Conservation (phyloP, 495 filamentous ascomycete species). For the Glutinoglossum americanum region DNA sequence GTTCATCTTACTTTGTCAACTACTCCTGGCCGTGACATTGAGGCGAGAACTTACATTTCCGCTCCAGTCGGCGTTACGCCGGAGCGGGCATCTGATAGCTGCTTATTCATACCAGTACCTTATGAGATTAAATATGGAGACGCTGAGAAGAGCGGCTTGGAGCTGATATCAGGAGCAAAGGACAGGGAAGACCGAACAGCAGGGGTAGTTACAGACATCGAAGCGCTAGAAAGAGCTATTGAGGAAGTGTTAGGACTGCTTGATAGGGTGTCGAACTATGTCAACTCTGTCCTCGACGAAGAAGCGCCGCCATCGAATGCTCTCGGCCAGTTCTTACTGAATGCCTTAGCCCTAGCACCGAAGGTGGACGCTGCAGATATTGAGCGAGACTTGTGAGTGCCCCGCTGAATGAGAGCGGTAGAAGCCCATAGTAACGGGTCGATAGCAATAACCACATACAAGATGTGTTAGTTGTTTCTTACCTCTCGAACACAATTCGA, state of each 20-base stretch:
- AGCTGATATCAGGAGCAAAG: conserved; percentile 63
- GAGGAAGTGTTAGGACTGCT: conserved; percentile 73
- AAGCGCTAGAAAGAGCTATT: conserved; percentile 60
- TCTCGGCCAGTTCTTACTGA: conserved; percentile 83
- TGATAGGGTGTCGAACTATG: conserved; percentile 75
- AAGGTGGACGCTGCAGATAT: conserved; percentile 80
- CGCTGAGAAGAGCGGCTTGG: conserved; percentile 77
- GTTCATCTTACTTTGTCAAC: conserved; percentile 90
- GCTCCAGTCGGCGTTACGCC: conserved; percentile 86
- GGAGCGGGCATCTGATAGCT: conserved; percentile 83
- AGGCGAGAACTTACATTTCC: conserved; percentile 77
- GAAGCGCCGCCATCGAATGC: conserved; percentile 54
- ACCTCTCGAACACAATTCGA: conserved; percentile 94
- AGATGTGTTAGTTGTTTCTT: conserved; percentile 89
- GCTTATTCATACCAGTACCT: conserved; percentile 88
- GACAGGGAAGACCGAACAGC: conserved; percentile 51
- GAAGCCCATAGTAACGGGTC: not conserved
- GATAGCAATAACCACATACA: conserved; percentile 90
- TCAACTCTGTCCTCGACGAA: conserved; percentile 54
- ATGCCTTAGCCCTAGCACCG: conserved; percentile 72
- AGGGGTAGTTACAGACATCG: conserved; percentile 62
- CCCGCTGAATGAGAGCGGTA: not conserved
- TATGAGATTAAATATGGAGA: conserved; percentile 81
- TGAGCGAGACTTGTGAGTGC: conserved; percentile 71
- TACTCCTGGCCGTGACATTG: conserved; percentile 60